phyloP scores from a whole-genome alignment of 495 filamentous ascomycete genomes.

The Daldinia decipiens region DNA sequence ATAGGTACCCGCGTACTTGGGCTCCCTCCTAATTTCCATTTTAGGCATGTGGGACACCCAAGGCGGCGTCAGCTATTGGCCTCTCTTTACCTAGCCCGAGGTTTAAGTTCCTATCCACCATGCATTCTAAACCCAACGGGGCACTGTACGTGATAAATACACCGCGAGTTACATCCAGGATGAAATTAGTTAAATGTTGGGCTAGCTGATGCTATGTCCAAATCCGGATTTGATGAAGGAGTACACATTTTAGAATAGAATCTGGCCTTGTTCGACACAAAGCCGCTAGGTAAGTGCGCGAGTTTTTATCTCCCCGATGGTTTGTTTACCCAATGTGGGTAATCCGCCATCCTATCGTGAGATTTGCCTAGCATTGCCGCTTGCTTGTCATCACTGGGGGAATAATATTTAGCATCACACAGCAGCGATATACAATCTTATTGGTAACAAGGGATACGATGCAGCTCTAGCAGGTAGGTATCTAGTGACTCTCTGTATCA shows the following conservation, averaged over 20 bases:
- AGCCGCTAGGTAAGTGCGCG: neutral
- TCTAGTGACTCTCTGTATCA: neutral
- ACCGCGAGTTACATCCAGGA: neutral
- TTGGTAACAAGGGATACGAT: neutral
- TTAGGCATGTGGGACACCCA: conserved; percentile 27
- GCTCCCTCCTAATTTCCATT: conserved; percentile 24
- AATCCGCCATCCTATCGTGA: neutral
- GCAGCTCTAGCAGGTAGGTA: neutral
- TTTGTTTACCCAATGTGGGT: too few relatives aligned
- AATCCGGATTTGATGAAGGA: neutral
- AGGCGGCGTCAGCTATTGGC: conserved; percentile 21
- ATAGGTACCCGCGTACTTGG: conserved; percentile 2
- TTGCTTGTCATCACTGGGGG: neutral
- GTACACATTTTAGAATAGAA: neutral
- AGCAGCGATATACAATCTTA: neutral
- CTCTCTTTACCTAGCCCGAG: neutral
- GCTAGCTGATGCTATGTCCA: neutral
- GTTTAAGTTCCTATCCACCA: neutral
- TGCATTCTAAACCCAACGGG: neutral
- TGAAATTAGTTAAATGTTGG: neutral
- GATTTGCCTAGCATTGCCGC: neutral
- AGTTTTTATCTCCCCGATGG: neutral
- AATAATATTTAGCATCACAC: neutral
- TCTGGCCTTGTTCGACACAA: neutral
- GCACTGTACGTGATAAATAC: neutral